Evolutionary conservation across 169 alveolate genomes (phyloP), one percentile per base, ranked within the genome.

Genomic region (Plasmodium billcollinsi): DNA sequence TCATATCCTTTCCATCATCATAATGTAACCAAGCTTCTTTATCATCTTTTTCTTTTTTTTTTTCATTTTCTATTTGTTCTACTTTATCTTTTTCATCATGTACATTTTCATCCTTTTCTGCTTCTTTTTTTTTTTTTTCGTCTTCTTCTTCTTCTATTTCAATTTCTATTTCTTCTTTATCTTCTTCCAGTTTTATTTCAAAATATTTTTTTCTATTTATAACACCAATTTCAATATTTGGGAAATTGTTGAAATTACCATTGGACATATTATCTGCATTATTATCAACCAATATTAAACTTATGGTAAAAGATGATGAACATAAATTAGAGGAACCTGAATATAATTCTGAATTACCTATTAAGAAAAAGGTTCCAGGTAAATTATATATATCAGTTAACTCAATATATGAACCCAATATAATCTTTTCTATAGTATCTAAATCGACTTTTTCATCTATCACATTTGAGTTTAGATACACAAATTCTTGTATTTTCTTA

Each of bases 371-470:
- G 11, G 86, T 67, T 12, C 59, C 33, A 15, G 74, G 47, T 9
- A 83, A n/a, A 26, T 69, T 71, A 18, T 62, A 8, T 47, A 70
- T 47, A 56, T 83, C 66, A 52, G 47, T 45, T 70, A 83, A 50
- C 56, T 83, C 85, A 29, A 83, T 83, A 47, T 83, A 66, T 33
- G 91, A 70, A 24, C 91, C 91, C 26, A 69, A 83, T 18, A 43
- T 83, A 33, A 70, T 50, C 20, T 54, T 83, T 54, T 29, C 74
- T 15, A 58, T 61, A 0, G 45, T 39, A 1, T 71, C 66, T 20
- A 83, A n/a, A 21, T 71, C 73, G 2, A 78, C 20, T 39, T 39
- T 39, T 39, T 39, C 47, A 45, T 78, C 50, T 29, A 14, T 70
- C 3, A 12, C 49, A 15, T 65, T 47, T 14, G 65, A 78, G 49